Evolutionary conservation across 208 protist genomes (phyloP), one percentile per base, ranked within the genome.

Genomic region (Wallacemonas sp.): DNA sequence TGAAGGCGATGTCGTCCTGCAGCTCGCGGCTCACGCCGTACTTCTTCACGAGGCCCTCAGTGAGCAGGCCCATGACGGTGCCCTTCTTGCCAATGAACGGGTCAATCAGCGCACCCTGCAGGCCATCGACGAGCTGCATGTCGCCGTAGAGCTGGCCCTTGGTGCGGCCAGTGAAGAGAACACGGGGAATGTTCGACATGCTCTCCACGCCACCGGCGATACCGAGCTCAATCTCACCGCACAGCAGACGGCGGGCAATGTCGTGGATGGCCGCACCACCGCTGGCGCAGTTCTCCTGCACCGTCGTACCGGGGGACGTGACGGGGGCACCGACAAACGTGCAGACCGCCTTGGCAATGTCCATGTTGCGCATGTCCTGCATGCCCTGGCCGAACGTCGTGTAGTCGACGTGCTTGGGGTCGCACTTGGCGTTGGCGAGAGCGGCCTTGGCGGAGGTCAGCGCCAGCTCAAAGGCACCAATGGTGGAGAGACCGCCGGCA

Each of bases 1-100:
- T 49, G 57, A 89, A 83, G 36, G 97, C 94, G 68, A 92, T 98
- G 22, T 89, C 83, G 79, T 98, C 96, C 74, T 98, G 95, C 45
- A 89, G 48, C 70, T 97, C 80, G 55, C 91, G 81, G 29, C 90
- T 89, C 32, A 99, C 84, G 38, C 71, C 75, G 64, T 97, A 86
- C 73, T 98, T 89, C 46, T 82, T 74, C 18, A 89, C 91, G 46
- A 87, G 85, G 29, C 79, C 67, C 65, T 99, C 97, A 29, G 82
- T 84, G 46, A 91, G 75, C 18, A 84, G 69, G 41, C 75, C 75
- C 85, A 85, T 85, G 28, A 88, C n/a, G 44, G 69, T 76, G 59
- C 85, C 82, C n/a, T 77, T 52, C 67, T 85, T 84, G 46, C 80
- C 77, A 49, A 91, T 61, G 66, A 48, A 76, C 25, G 65, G 45